Evolutionary conservation across 2,329 filamentous ascomycete species (phyloP).

Genomic region (Venturia asperata): DNA sequence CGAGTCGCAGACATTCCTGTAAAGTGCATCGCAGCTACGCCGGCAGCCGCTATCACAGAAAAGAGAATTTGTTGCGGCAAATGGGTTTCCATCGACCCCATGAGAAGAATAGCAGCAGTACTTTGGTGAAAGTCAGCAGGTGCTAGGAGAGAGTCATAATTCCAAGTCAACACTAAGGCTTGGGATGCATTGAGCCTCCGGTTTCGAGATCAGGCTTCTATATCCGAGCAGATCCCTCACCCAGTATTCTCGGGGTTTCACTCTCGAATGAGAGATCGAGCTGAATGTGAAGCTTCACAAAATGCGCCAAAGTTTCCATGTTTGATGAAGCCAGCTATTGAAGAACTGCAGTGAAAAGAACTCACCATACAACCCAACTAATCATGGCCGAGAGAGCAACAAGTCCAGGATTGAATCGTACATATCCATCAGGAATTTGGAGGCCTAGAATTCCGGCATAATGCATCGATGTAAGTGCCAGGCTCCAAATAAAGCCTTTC

Average conservation of each 20-base stretch:
- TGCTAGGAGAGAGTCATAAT: too few relatives aligned
- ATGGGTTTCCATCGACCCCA: constrained; percentile 30
- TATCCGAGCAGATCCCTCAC: background rate
- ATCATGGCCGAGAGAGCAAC: constrained; percentile 30
- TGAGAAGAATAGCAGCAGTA: constrained; percentile 29
- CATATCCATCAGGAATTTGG: constrained; percentile 28
- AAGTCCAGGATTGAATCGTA: constrained; percentile 24
- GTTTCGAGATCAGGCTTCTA: background rate
- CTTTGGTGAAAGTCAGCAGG: constrained; percentile 16
- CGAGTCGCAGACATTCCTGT: constrained; percentile 30
- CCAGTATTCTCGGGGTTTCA: too few relatives aligned
- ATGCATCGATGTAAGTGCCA: constrained; percentile 32
- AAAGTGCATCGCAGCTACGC: constrained; percentile 34
- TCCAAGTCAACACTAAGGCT: background rate
- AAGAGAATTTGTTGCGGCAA: constrained; percentile 30
- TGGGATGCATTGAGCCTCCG: background rate
- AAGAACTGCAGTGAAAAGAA: background rate
- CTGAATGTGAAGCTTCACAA: background rate
- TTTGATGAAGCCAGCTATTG: background rate
- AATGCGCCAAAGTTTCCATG: background rate
- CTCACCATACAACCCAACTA: constrained; percentile 28
- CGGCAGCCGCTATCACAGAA: constrained; percentile 28
- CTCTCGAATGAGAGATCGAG: too few relatives aligned
- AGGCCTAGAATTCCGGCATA: constrained; percentile 29
- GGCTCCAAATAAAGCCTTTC: constrained; percentile 30